Conservation (phyloP, 2,329 filamentous ascomycete species). For the Diaporthe citriasiana region DNA sequence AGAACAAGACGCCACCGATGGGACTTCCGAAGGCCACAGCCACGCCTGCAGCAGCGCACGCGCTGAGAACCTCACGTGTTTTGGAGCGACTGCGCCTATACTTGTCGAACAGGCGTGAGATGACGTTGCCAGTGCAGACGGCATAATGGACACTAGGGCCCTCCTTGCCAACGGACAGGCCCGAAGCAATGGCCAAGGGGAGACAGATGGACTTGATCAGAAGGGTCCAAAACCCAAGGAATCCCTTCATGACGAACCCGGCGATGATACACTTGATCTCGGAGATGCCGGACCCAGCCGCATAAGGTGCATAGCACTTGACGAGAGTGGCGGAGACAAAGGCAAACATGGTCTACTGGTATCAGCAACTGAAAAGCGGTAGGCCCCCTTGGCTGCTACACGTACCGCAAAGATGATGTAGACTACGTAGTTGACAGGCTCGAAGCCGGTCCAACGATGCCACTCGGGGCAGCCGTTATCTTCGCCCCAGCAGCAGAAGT, state of each 20-base stretch:
- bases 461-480: slow-evolving; percentile 91
- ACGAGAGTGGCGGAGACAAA: slow-evolving; percentile 87
- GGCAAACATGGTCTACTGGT: slow-evolving; percentile 78
- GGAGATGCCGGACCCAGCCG: slow-evolving; percentile 95
- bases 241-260: slow-evolving; percentile 99
- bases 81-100: slow-evolving; percentile 94
- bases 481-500: slow-evolving; percentile 97
- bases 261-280: slow-evolving; percentile 99
- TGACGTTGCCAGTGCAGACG: slow-evolving; percentile 96
- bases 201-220: slow-evolving; percentile 94
- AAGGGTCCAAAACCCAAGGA: slow-evolving; percentile 91
- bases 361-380: slow-evolving; percentile 40
- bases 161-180: slow-evolving; percentile 95
- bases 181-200: slow-evolving; percentile 92
- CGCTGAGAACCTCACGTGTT: slow-evolving; percentile 93
- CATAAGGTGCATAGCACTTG: slow-evolving; percentile 93
- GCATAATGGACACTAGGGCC: slow-evolving; percentile 99
- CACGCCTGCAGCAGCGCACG: slow-evolving; percentile 93
- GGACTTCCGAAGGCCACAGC: slow-evolving; percentile 97
- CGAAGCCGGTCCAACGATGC: slow-evolving; percentile 88
- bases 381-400: slow-evolving; percentile 15
- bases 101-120: slow-evolving; percentile 92
- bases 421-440: slow-evolving; percentile 84
- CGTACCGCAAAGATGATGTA: slow-evolving; percentile 88
- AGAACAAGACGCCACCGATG: slow-evolving; percentile 96